A percentile compares a stretch with the other conserved stretches of the same genome.
phyloP scores from a whole-genome alignment of 1,284 basidiomycete species.

The Rhodofomes roseus region DNA sequence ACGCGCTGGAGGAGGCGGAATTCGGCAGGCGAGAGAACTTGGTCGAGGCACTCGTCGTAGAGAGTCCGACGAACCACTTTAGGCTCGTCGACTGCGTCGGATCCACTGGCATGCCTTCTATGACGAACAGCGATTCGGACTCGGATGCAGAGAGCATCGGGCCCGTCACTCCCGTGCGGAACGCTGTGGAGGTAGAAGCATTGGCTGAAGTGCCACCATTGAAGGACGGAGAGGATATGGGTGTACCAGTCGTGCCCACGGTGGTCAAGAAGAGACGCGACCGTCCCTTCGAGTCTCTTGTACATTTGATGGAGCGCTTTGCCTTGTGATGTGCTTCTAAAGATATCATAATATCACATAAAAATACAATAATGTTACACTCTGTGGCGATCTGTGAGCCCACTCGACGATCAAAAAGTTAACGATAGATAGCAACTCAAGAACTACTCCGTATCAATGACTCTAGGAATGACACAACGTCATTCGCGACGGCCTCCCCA shows the following conservation, averaged over 20 bases:
- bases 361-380: background rate
- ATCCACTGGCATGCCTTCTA: background rate
- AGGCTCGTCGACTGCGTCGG: conserved; percentile 10
- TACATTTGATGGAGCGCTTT: background rate
- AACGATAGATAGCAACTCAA: background rate
- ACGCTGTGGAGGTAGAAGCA: conserved; percentile 11
- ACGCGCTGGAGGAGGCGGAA: background rate
- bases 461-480: conserved; percentile 28
- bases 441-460: background rate
- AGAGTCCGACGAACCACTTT: conserved; percentile 4
- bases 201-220: conserved; percentile 15
- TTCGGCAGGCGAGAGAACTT: conserved; percentile 1
- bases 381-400: background rate
- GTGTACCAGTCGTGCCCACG: background rate
- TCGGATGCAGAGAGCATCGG: conserved; percentile 13
- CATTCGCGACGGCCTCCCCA: conserved; percentile 41
- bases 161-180: conserved; percentile 16
- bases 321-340: background rate
- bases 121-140: conserved; percentile 5
- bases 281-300: background rate
- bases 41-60: background rate
- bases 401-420: background rate
- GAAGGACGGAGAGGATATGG: conserved; percentile 11
- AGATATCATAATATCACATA: background rate
- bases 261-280: conserved; percentile 1